Conservation (phyloP, 2,329 filamentous ascomycete genomes). For the Claviceps capensis region DNA sequence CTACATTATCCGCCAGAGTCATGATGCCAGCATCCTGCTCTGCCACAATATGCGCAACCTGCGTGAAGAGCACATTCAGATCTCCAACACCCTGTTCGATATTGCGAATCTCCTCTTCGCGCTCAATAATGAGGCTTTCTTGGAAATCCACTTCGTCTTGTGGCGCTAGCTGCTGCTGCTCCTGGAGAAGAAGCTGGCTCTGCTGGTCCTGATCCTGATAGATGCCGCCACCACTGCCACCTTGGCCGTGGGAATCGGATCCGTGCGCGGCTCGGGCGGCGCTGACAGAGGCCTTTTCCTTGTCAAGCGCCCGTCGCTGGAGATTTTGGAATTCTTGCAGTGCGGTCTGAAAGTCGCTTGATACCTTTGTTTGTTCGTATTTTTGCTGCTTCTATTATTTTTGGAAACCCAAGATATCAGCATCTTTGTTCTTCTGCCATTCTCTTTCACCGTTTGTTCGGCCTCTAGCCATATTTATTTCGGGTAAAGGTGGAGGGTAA, state of each 20-base stretch:
- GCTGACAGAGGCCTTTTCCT: constrained; percentile 73
- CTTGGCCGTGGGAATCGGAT: constrained; percentile 22
- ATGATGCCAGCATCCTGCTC: constrained; percentile 84
- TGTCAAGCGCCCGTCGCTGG: constrained; percentile 83
- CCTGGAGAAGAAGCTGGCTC: constrained; percentile 24
- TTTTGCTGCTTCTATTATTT: constrained; percentile 84
- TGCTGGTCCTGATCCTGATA: constrained; percentile 25
- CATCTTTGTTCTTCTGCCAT: background rate
- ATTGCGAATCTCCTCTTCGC: constrained; percentile 90
- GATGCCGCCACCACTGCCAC: constrained; percentile 13
- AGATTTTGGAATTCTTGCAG: constrained; percentile 84
- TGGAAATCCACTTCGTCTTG: constrained; percentile 98
- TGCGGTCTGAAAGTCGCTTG: constrained; percentile 79
- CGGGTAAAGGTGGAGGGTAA: background rate
- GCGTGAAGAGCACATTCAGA: constrained; percentile 89
- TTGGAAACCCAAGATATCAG: background rate
- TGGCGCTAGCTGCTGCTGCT: constrained; percentile 65
- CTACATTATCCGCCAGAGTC: constrained; percentile 78
- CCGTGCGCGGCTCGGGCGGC: constrained; percentile 74
- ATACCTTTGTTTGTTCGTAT: constrained; percentile 91
- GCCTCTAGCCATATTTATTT: background rate
- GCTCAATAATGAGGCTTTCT: constrained; percentile 87
- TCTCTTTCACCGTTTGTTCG: background rate
- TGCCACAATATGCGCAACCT: constrained; percentile 93
- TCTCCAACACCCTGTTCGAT: constrained; percentile 95